Percentiles rank a stretch among this genome's conserved stretches.
phyloP scores from a whole-genome alignment of 768 basidiomycete species.

The Trametes meyenii region DNA sequence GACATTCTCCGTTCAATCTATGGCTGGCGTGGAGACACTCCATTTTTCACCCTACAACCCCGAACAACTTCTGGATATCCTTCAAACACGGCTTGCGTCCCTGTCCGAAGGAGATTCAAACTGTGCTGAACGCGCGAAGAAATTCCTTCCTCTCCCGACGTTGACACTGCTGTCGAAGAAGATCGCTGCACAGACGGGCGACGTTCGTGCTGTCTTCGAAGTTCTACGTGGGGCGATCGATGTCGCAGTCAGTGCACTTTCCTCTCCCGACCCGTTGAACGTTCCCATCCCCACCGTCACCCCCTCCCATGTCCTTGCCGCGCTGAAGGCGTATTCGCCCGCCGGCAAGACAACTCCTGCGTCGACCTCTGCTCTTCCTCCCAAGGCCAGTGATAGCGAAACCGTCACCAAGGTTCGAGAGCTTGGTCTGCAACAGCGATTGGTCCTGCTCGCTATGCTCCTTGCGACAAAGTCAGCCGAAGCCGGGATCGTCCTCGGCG shows the following conservation, averaged over 20 bases:
- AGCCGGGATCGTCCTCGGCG: constrained; percentile 54
- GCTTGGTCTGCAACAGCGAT: constrained; percentile 73
- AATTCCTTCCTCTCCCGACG: constrained; percentile 64
- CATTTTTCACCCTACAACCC: constrained; percentile 84
- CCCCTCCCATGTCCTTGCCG: constrained; percentile 70
- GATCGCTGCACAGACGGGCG: constrained; percentile 79
- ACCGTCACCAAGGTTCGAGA: constrained; percentile 65
- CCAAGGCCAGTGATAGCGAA: constrained; percentile 48
- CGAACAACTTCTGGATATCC: constrained; percentile 67
- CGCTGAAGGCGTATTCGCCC: constrained; percentile 69
- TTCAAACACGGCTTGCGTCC: constrained; percentile 62
- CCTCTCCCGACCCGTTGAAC: constrained; percentile 23
- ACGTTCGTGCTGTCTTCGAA: constrained; percentile 80
- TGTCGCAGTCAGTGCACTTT: constrained; percentile 44
- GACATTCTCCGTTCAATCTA: constrained; percentile 37
- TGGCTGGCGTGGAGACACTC: constrained; percentile 54
- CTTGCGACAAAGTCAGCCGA: constrained; percentile 67
- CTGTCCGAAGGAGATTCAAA: constrained; percentile 41
- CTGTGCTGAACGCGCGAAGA: constrained; percentile 37
- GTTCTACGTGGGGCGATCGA: constrained; percentile 82
- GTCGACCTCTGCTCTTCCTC: constrained; percentile 19
- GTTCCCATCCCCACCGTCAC: constrained; percentile 49
- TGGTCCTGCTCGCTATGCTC: constrained; percentile 65
- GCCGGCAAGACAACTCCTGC: constrained; percentile 33
- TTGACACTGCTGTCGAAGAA: constrained; percentile 78